Conservation (phyloP, 192 early-diverging fungal genomes). For the Rhizophagus prolifer region DNA sequence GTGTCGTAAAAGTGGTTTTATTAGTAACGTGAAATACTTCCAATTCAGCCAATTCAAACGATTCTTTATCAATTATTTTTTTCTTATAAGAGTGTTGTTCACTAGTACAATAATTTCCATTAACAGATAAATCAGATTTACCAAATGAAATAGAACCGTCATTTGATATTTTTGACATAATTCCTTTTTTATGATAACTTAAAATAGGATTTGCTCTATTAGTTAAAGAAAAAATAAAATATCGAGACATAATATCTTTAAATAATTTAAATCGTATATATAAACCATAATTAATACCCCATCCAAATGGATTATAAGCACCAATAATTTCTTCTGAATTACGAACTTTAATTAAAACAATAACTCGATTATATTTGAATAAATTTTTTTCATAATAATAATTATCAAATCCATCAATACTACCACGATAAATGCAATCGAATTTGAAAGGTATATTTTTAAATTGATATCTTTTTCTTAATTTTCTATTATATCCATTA, state of each 20-base stretch:
- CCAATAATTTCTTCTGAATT: too few species aligned
- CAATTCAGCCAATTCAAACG: neutral
- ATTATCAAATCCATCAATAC: too few species aligned
- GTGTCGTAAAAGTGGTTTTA: neutral
- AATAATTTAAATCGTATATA: neutral
- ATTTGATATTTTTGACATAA: neutral
- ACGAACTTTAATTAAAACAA: too few species aligned
- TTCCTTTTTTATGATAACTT: neutral
- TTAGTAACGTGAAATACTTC: conserved; percentile 8
- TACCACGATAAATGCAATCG: too few species aligned
- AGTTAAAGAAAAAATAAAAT: neutral
- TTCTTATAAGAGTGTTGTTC: neutral
- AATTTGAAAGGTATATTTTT: too few species aligned
- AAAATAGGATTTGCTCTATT: neutral
- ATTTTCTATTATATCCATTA: too few species aligned
- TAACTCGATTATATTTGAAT: too few species aligned
- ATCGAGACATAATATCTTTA: neutral
- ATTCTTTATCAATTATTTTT: neutral
- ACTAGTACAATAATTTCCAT: neutral
- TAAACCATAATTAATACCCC: neutral
- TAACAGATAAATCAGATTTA: neutral
- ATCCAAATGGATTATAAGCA: too few species aligned
- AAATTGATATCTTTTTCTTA: too few species aligned
- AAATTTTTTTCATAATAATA: too few species aligned
- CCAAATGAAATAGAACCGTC: conserved; percentile 3